Evolutionary conservation across 768 basidiomycete genomes (phyloP), one percentile per base, ranked within the genome.

Genomic region (Ephemerocybe angulata): DNA sequence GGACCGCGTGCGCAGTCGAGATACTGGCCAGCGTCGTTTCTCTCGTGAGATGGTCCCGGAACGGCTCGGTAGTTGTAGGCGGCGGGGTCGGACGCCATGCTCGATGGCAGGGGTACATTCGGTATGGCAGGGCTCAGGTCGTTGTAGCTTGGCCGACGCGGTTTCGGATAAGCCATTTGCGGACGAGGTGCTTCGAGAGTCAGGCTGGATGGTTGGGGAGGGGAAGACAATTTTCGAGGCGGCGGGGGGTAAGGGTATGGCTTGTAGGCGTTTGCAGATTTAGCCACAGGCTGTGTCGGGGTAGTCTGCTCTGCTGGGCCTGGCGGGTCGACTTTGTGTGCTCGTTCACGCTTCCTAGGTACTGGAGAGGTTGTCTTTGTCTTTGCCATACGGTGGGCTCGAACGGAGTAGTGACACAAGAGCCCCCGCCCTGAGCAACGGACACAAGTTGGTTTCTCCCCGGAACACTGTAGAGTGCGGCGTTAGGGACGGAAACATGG

Each of bases 361-460:
- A 21, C 11, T 22, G 22, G 41, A 17, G 6, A 42, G 22, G 2
- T 4, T 11, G 17, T 22, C 21, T 22, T 22, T 21, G 40, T 42
- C 21, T 21, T 13, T 24, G 15, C 15, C 11, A 6, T 11, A 28
- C 44, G 44, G 24, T 46, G 24, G 13, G 44, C 44, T 28, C 75
- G 69, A 43, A 62, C 61, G 29, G 78, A 72, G 62, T 83, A 84
- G 42, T 75, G 71, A 62, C 83, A 84, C 27, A 74, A 64, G 22
- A 83, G 72, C 13, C 79, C 81, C 19, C 81, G 72, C 25, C 70
- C 67, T 1, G 69, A 63, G 59, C 83, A 84, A 25, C 83, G 76
- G 27, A 68, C 64, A 63, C 83, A 84, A 3, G 75, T 71, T 7
- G 83, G 83, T 44, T 72, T 74, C 35, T 78, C 76, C n/a, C 83